Conservation (phyloP, 2,329 filamentous ascomycete species). For the Fusarium incarnatum region DNA sequence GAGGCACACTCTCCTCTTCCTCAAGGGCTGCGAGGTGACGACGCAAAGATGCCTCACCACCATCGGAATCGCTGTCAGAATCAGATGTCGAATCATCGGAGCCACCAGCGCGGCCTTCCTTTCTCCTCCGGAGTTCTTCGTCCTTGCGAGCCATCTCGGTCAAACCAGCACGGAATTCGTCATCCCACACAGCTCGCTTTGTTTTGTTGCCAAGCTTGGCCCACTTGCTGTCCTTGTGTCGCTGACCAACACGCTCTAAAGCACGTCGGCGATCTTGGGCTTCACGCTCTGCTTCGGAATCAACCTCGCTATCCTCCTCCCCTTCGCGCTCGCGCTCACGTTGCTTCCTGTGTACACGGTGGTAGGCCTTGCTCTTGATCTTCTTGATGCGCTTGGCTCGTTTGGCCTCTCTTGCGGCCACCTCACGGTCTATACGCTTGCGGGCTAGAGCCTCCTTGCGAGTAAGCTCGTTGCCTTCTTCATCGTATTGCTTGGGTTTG, state of each 20-base stretch:
- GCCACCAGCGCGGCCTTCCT: conserved; percentile 74
- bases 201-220: conserved; percentile 84
- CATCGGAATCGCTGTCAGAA: conserved; percentile 67
- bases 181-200: conserved; percentile 87
- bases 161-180: conserved; percentile 81
- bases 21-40: conserved; percentile 58
- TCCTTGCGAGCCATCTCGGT: conserved; percentile 85
- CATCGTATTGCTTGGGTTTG: conserved; percentile 72
- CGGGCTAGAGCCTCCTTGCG: conserved; percentile 77
- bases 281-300: conserved; percentile 74
- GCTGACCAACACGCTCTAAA: conserved; percentile 84
- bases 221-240: conserved; percentile 92
- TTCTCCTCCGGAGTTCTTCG: conserved; percentile 82
- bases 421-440: conserved; percentile 82
- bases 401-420: conserved; percentile 89
- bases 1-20: conserved; percentile 62
- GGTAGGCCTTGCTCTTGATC: conserved; percentile 97
- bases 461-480: conserved; percentile 78
- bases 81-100: conserved; percentile 63
- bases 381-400: conserved; percentile 95
- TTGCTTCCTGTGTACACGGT: conserved; percentile 88
- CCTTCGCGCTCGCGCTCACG: conserved; percentile 65
- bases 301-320: conserved; percentile 68
- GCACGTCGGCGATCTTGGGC: conserved; percentile 79
- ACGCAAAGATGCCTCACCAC: conserved; percentile 66